phyloP scores from a whole-genome alignment of 1,139 yeast genomes.

The Candida sp. region DNA sequence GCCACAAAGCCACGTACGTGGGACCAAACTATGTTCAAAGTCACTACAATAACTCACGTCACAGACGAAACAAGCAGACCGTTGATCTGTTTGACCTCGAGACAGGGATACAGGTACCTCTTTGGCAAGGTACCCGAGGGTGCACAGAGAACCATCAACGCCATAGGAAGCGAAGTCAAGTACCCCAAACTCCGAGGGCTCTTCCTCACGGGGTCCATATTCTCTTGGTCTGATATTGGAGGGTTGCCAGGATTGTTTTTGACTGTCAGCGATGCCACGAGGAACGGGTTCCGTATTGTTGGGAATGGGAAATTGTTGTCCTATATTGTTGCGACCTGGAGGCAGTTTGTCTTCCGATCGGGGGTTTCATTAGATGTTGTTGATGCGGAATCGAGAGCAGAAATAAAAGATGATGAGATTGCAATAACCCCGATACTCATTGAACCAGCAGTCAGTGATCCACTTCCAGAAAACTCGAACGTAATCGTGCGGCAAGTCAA shows the following conservation, averaged over 20 bases:
- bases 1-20: not conserved
- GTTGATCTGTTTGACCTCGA: slow-evolving; percentile 51
- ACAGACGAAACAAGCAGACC: slow-evolving; percentile 68
- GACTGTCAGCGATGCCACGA: slow-evolving; percentile 85
- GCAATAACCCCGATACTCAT: slow-evolving; percentile 56
- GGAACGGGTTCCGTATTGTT: slow-evolving; percentile 45
- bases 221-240: slow-evolving; percentile 74
- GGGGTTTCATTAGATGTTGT: slow-evolving; percentile 63
- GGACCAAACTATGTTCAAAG: slow-evolving; percentile 32
- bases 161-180: slow-evolving; percentile 50
- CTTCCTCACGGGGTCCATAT: slow-evolving; percentile 74
- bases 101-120: slow-evolving; percentile 63
- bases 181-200: slow-evolving; percentile 63
- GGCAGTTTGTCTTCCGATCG: slow-evolving; percentile 85
- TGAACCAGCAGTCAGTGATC: slow-evolving; percentile 2
- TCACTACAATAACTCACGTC: slow-evolving; percentile 56
- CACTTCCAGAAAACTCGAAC: not conserved
- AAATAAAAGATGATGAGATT: slow-evolving; percentile 55
- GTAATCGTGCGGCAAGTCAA: slow-evolving; percentile 23
- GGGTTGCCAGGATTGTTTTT: slow-evolving; percentile 91
- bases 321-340: slow-evolving; percentile 78
- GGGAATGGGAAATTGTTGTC: slow-evolving; percentile 44
- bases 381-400: slow-evolving; percentile 35
- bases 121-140: slow-evolving; percentile 91
- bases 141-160: slow-evolving; percentile 68